Evolutionary conservation across 2,329 filamentous ascomycete genomes (phyloP), one percentile per base, ranked within the genome.

Genomic region (Trichoderma guizhouense): DNA sequence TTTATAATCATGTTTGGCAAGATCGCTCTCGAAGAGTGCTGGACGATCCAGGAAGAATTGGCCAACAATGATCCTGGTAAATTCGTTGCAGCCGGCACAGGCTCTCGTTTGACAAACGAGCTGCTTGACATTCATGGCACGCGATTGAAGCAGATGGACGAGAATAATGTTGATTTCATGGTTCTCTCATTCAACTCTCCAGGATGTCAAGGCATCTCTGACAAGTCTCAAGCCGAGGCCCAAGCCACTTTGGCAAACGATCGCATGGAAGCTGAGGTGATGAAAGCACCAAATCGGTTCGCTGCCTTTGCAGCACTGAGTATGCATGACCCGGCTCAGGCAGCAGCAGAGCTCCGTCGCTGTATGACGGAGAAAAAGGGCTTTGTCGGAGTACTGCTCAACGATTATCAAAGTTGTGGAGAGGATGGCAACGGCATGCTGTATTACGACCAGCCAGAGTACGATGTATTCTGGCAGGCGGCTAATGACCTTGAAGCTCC

Each of bases 391-490:
- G 88, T 85, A 3, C 79, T 91, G 7, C 84, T 91, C 60, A 90
- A 90, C 76, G 88, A 90, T 76, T 87, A 85, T 3, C 90, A 92
- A 76, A 85, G 86, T 30, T 84, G 86, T n/a, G 88, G 88, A 4
- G 74, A 81, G 0, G 86, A 90, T 72, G 89, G 88, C 47, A 87
- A 90, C 69, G 85, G 85, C 26, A 87, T 89, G 82, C 81, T 91
- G 77, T 91, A 91, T 81, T 92, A 91, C 80, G 90, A 92, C 76
- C 81, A 84, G 14, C 83, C 85, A 0, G 84, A 87, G 72, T 92
- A 86, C 83, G 88, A 90, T 74, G 78, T 85, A 24, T 91, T 92
- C 83, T 91, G 89, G 89, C 76, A 82, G n/a, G 86, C 84, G 0
- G 84, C 86, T 14, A 83, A 83, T 2, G 86, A 90, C 57, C 85